phyloP scores from a whole-genome alignment of 768 basidiomycete genomes.

The Leccinum incarnatum region DNA sequence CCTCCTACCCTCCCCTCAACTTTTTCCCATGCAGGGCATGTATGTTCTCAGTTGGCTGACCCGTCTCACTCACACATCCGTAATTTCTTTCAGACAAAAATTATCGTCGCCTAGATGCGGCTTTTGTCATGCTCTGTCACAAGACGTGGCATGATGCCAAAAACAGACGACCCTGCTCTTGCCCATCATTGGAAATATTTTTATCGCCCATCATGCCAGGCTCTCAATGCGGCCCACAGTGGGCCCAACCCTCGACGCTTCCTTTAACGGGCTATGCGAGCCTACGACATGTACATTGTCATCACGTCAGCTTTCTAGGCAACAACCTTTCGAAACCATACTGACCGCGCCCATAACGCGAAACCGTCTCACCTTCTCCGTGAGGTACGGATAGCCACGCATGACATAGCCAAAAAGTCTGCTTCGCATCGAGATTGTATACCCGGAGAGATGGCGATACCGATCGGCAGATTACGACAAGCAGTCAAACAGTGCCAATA shows the following conservation, averaged over 20 bases:
- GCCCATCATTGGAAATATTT: not conserved
- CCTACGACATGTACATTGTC: slow-evolving; percentile 7
- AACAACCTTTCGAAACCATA: not conserved
- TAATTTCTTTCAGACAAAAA: not conserved
- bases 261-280: not conserved
- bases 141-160: slow-evolving; percentile 2
- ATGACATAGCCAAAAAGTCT: slow-evolving; percentile 9
- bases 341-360: slow-evolving; percentile 6
- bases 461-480: slow-evolving; percentile 11
- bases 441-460: not conserved
- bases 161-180: not conserved
- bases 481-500: not conserved
- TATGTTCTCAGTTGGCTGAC: not conserved
- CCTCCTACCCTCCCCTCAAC: not conserved
- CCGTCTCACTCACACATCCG: not conserved
- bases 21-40: not conserved
- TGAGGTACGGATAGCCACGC: not conserved
- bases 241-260: not conserved
- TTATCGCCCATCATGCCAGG: not conserved
- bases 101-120: not conserved
- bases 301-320: not conserved
- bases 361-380: not conserved
- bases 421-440: slow-evolving; percentile 1
- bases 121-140: not conserved
- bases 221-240: not conserved